These are phyloP conservation scores for Turritis glabra DNA, from an alignment of 345 rosid genomes.

Conservation along the genomic window DNA sequence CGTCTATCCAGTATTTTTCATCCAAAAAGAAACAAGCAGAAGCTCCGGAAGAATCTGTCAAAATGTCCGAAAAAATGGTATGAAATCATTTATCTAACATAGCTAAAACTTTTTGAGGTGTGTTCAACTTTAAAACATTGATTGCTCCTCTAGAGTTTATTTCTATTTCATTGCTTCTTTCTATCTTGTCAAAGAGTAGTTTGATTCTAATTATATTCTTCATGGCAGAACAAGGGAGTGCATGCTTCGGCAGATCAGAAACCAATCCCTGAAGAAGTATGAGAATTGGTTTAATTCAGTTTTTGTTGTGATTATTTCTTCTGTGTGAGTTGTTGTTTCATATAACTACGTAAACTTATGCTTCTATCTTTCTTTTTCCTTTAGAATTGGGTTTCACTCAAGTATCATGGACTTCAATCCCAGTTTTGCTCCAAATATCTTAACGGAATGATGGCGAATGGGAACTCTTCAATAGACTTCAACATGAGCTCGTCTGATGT, in stretches of 20 bases:
- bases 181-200: slow-evolving; percentile 1
- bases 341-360: slow-evolving; percentile 13
- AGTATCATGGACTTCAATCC: slow-evolving; percentile 72
- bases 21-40: slow-evolving; percentile 44
- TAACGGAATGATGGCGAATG: slow-evolving; percentile 55
- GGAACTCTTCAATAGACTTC: slow-evolving; percentile 57
- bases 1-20: slow-evolving; percentile 52
- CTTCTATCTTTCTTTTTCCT: slow-evolving; percentile 19
- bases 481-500: slow-evolving; percentile 62
- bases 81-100: neutral
- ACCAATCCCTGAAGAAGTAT: slow-evolving; percentile 56
- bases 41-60: slow-evolving; percentile 41
- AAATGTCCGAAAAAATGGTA: slow-evolving; percentile 66
- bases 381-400: slow-evolving; percentile 70
- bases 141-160: neutral
- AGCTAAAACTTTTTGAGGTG: neutral
- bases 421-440: slow-evolving; percentile 60
- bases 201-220: neutral
- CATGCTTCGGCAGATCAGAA: slow-evolving; percentile 47
- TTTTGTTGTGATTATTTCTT: slow-evolving; percentile 1
- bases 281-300: slow-evolving; percentile 9
- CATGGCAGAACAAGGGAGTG: slow-evolving; percentile 50
- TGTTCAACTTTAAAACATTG: neutral
- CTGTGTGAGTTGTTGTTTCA: neutral
- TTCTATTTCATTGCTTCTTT: neutral